These are phyloP conservation scores for Metschnikowia reukaufii DNA, from an alignment of 805 yeast species.

Conservation along the genomic window DNA sequence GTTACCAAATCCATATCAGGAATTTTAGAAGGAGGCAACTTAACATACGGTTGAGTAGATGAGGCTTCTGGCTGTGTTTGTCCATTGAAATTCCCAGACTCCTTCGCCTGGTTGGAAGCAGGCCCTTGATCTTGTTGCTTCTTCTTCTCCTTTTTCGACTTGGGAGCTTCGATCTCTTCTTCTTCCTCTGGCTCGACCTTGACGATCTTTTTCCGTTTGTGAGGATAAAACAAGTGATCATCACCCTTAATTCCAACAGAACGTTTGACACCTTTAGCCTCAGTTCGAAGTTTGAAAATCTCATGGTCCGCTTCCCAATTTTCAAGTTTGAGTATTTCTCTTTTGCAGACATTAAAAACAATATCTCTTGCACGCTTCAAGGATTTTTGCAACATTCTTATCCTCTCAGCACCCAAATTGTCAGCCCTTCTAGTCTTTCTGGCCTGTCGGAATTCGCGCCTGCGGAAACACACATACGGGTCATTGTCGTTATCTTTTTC, in stretches of 20 bases:
- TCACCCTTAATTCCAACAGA: slow-evolving; percentile 75
- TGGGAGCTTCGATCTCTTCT: slow-evolving; percentile 15
- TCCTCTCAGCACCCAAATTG: slow-evolving; percentile 80
- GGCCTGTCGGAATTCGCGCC: slow-evolving; percentile 92
- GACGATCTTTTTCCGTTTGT: slow-evolving; percentile 61
- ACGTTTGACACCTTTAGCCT: slow-evolving; percentile 73
- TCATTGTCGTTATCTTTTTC: slow-evolving; percentile 86
- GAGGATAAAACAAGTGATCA: slow-evolving; percentile 78
- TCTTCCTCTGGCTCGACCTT: slow-evolving; percentile 39
- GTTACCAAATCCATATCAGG: slow-evolving; percentile 91
- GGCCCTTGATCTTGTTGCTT: slow-evolving; percentile 15
- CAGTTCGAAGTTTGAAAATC: slow-evolving; percentile 70
- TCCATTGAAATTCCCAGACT: slow-evolving; percentile 13
- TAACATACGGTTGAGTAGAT: slow-evolving; percentile 74
- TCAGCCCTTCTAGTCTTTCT: slow-evolving; percentile 96
- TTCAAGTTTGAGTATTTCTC: slow-evolving; percentile 67
- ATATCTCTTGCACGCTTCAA: slow-evolving; percentile 73
- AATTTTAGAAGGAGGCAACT: slow-evolving; percentile 83
- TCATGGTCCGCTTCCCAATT: slow-evolving; percentile 60
- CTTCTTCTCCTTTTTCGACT: slow-evolving; percentile 17
- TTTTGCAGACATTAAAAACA: slow-evolving; percentile 65
- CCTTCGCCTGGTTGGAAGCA: slow-evolving; percentile 18
- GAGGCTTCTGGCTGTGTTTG: slow-evolving; percentile 23
- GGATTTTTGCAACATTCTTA: slow-evolving; percentile 71
- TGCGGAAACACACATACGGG: slow-evolving; percentile 93